Conservation (phyloP, 345 rosid genomes). For the Firmiana major region DNA sequence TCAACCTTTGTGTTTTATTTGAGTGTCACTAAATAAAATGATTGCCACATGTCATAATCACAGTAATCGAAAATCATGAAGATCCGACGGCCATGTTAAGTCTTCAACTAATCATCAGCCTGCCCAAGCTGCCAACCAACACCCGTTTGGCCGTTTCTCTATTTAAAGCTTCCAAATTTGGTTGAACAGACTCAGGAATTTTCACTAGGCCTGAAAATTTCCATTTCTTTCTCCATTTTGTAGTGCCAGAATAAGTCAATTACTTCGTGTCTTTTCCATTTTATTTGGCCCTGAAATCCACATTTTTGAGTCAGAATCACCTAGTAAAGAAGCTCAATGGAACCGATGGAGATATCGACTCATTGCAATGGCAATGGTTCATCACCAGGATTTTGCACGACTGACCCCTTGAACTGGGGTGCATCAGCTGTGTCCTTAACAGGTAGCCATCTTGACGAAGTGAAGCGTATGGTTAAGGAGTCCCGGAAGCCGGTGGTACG, state of each 20-base stretch:
- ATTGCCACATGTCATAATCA: not conserved
- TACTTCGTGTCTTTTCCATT: not conserved
- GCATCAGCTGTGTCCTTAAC: slow-evolving; percentile 62
- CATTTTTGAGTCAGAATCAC: not conserved
- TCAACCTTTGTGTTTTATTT: not conserved
- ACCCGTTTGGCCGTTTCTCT: slow-evolving; percentile 9
- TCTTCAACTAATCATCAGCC: slow-evolving; percentile 44
- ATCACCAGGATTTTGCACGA: slow-evolving; percentile 6
- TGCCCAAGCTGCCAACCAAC: slow-evolving; percentile 20
- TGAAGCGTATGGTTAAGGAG: slow-evolving; percentile 67
- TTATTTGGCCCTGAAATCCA: not conserved
- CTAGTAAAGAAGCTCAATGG: not conserved
- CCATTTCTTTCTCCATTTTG: not conserved
- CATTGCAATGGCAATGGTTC: slow-evolving; percentile 10
- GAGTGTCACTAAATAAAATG: not conserved
- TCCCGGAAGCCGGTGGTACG: slow-evolving; percentile 52
- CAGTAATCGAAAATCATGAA: not conserved
- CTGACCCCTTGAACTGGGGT: slow-evolving; percentile 75
- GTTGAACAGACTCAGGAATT: slow-evolving; percentile 28
- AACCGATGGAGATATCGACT: slow-evolving; percentile 3
- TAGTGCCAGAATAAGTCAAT: not conserved
- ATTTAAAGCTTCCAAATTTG: slow-evolving; percentile 21
- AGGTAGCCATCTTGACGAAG: slow-evolving; percentile 88
- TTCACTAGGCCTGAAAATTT: slow-evolving; percentile 25
- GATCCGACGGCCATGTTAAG: slow-evolving; percentile 30